Conservation (phyloP, 2,329 filamentous ascomycete genomes). For the Chrysoporthe cubensis region DNA sequence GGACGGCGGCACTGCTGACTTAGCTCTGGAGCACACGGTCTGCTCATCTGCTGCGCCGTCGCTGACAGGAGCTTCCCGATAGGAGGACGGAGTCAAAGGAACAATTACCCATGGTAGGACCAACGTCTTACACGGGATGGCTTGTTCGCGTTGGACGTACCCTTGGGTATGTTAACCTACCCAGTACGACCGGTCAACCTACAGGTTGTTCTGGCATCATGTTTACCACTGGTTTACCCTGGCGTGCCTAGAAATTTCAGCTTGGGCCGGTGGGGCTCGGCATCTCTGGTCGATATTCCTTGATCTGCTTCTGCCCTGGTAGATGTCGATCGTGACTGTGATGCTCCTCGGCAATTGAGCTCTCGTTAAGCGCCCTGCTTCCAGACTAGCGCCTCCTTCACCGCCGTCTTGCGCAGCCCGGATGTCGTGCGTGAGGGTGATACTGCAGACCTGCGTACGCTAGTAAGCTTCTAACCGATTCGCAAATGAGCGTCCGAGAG, state of each 20-base stretch:
- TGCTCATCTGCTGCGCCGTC: not conserved
- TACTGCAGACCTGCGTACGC: constrained; percentile 1
- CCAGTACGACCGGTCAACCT: not conserved
- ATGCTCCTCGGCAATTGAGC: not conserved
- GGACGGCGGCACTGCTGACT: not conserved
- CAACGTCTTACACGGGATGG: not conserved
- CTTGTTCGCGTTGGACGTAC: not conserved
- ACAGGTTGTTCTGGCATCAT: not conserved
- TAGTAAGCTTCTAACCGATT: constrained; percentile 6
- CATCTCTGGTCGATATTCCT: not conserved
- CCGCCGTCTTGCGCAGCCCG: constrained; percentile 5
- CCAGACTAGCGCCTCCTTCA: constrained; percentile 8
- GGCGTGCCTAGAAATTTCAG: not conserved
- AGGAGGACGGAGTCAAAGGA: not conserved
- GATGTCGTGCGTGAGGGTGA: not conserved
- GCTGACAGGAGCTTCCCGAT: not conserved
- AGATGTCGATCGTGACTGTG: not conserved
- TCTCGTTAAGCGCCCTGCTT: not conserved
- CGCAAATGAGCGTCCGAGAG: not conserved
- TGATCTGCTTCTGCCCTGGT: not conserved
- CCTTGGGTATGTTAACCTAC: not conserved
- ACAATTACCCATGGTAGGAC: not conserved
- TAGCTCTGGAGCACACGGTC: not conserved
- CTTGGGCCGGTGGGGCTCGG: not conserved
- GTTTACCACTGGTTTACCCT: not conserved